Conservation (phyloP, 306 rosid genomes). For the Hippophae tibetana region DNA sequence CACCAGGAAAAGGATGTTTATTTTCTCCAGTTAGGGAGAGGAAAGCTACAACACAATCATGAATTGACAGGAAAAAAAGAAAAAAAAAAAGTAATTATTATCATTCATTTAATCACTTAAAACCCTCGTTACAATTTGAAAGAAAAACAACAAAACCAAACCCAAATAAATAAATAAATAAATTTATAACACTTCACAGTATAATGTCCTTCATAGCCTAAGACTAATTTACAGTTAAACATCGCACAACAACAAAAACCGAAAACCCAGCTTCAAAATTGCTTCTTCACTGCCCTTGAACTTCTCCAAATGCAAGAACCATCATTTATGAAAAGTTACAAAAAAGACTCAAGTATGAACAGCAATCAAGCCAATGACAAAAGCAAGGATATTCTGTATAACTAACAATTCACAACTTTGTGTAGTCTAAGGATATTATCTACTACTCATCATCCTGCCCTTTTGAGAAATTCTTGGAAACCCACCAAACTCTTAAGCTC, state of each 20-base stretch:
- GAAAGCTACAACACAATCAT: conserved; percentile 14
- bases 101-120: conserved; percentile 30
- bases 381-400: too few species aligned
- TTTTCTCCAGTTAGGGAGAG: conserved; percentile 1
- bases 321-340: too few species aligned
- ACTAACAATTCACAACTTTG: neutral
- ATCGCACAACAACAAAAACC: too few species aligned
- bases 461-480: conserved; percentile 32
- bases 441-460: conserved; percentile 7
- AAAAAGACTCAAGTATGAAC: too few species aligned
- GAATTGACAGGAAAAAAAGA: neutral
- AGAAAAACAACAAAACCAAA: conserved; percentile 2
- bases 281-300: too few species aligned
- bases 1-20: conserved; percentile 1
- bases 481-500: conserved; percentile 98
- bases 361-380: too few species aligned
- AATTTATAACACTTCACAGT: conserved; percentile 25
- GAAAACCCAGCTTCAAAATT: too few species aligned
- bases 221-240: neutral
- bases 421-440: conserved; percentile 5
- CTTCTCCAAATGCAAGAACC: too few species aligned
- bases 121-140: conserved; percentile 33
- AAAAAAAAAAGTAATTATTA: conserved; percentile 22
- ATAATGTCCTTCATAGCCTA: conserved; percentile 1
- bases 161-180: conserved; percentile 1